Conservation (phyloP, 768 basidiomycete species). For the Guyanaporus albipodus region DNA sequence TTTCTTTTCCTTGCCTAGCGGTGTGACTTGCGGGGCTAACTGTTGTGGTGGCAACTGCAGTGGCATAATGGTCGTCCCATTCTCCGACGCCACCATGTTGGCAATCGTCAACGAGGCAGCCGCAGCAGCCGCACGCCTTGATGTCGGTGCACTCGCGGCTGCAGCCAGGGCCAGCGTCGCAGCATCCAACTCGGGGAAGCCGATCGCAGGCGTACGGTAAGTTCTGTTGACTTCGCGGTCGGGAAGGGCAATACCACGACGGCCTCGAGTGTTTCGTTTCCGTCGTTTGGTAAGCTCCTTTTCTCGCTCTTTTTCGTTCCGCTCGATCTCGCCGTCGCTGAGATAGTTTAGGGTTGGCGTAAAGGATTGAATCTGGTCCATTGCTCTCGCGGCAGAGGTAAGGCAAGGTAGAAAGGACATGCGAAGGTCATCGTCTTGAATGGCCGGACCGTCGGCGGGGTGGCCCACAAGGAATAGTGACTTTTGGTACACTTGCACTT, state of each 20-base stretch:
- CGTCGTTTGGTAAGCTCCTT: conserved; percentile 85
- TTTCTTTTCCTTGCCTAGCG: conserved; percentile 59
- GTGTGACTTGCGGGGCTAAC: conserved; percentile 27
- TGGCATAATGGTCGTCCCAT: conserved; percentile 58
- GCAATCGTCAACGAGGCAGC: conserved; percentile 83
- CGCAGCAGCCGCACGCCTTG: conserved; percentile 80
- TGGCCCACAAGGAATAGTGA: conserved; percentile 89
- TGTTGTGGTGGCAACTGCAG: conserved; percentile 42
- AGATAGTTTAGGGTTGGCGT: conserved; percentile 90
- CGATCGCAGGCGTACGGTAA: conserved; percentile 83
- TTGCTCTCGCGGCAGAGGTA: conserved; percentile 61
- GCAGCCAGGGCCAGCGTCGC: conserved; percentile 63
- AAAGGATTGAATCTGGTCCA: conserved; percentile 73
- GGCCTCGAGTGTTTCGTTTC: conserved; percentile 78
- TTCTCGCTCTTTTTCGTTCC: conserved; percentile 89
- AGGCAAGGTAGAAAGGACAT: conserved; percentile 86
- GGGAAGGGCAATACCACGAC: conserved; percentile 77
- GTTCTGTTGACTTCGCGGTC: conserved; percentile 93
- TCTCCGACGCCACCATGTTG: conserved; percentile 90
- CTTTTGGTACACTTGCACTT: conserved; percentile 87
- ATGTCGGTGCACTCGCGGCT: conserved; percentile 63
- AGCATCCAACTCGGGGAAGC: conserved; percentile 75
- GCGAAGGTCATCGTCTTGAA: conserved; percentile 89
- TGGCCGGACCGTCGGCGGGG: conserved; percentile 68
- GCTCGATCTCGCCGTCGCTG: conserved; percentile 84